Evolutionary conservation across 2,329 filamentous ascomycete genomes (phyloP).

Genomic region (Lachnellula occidentalis): DNA sequence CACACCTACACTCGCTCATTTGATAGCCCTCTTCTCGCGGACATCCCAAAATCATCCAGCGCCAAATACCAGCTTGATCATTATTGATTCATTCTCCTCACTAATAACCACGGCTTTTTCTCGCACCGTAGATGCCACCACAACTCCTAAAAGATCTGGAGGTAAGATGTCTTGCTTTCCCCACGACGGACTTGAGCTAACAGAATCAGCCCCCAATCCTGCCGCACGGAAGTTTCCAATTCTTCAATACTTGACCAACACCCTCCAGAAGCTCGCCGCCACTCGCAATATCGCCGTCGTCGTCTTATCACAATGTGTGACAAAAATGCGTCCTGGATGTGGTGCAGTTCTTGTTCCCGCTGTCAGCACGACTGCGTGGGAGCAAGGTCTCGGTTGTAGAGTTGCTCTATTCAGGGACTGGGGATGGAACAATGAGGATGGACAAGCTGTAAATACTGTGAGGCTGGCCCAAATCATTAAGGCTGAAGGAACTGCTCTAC

Average conservation of each 20-base stretch:
- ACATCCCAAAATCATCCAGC: slow-evolving; percentile 61
- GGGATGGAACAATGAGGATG: slow-evolving; percentile 42
- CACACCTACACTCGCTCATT: slow-evolving; percentile 53
- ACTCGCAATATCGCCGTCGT: slow-evolving; percentile 68
- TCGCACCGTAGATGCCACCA: slow-evolving; percentile 41
- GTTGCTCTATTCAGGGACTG: slow-evolving; percentile 78
- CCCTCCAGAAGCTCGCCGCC: slow-evolving; percentile 70
- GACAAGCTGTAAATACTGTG: slow-evolving; percentile 46
- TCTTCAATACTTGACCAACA: slow-evolving; percentile 59
- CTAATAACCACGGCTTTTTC: slow-evolving; percentile 75
- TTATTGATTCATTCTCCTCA: slow-evolving; percentile 74
- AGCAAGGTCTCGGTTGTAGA: slow-evolving; percentile 67
- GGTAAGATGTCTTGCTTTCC: slow-evolving; percentile 14
- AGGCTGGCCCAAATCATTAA: slow-evolving; percentile 63
- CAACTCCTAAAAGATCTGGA: slow-evolving; percentile 19
- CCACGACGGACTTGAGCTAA: neutral
- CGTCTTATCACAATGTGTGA: slow-evolving; percentile 73
- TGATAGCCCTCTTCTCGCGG: slow-evolving; percentile 67
- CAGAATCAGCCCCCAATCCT: slow-evolving; percentile 17
- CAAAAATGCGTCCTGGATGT: slow-evolving; percentile 64
- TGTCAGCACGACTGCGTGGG: slow-evolving; percentile 73
- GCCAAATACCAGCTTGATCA: slow-evolving; percentile 56
- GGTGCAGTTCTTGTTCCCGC: slow-evolving; percentile 69
- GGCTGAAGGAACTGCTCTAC: slow-evolving; percentile 43
- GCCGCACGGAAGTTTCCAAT: slow-evolving; percentile 34